Base-by-base conservation (phyloP, 2,329 filamentous ascomycete species). In the Cladophialophora carrionii region DNA sequence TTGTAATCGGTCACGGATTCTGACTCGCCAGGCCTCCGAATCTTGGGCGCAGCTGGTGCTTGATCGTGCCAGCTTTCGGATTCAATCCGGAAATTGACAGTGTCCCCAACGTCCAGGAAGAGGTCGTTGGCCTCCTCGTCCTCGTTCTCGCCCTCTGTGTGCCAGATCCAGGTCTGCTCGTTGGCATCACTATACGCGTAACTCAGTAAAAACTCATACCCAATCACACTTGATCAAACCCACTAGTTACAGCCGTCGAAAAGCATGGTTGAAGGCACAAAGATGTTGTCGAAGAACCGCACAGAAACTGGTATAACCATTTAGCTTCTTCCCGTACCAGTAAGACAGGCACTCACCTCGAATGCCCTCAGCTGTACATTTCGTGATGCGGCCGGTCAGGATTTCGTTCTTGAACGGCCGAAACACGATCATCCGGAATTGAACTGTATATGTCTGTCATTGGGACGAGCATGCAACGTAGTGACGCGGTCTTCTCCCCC, bases 361-460 rank as follows among this genome's bases (percentile, higher is more conserved):
- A 73, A 96, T 91, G 43, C 90, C 92, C 1, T 88, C 81, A 7
- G 87, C 83, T 0, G 85, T 89, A 41, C 88, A 88, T 70, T 87
- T 88, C 69, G 88, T 88, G 77, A 99, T 97, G 70, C 88, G 89
- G 17, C 91, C 95, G 52, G 91, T 83, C 73, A 99, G 84, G 65
- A 97, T 91, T 76, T 99, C 95, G 55, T 92, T 91, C 75, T 96
- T 96, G 81, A 97, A 98, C 0, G 95, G 95, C 26, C 95, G 88
- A 77, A 98, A 99, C 32, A 99, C 92, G 20, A 97, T 84, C 74
- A 99, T 83, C 24, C 92, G 90, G 74, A 98, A 99, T 76, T 96
- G 92, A 57, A 96, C 94, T 95, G 69, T 17, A 20, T 12, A 51
- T 48, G 34, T 52, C 29, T 53, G 43, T 9, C 61, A 59, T 52